Conservation (phyloP, 345 rosid species). For the Lagerstroemia speciosa region DNA sequence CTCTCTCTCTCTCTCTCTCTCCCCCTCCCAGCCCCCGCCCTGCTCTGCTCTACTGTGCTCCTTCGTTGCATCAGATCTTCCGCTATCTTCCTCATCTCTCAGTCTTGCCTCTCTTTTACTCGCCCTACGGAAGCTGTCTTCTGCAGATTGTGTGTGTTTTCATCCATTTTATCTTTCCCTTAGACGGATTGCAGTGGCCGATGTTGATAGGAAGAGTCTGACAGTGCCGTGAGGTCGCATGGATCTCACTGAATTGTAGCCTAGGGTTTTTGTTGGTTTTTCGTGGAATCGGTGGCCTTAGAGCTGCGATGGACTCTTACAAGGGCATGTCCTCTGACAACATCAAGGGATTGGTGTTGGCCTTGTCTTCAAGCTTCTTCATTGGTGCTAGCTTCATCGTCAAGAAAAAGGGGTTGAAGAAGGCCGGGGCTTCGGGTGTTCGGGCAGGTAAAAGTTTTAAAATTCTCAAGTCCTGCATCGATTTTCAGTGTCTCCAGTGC, state of each 20-base stretch:
- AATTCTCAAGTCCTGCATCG: too few relatives aligned
- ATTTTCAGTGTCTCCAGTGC: not conserved
- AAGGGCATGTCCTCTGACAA: conserved; percentile 78
- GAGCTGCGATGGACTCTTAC: conserved; percentile 33
- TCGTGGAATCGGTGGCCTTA: not conserved
- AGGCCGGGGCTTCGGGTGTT: conserved; percentile 55
- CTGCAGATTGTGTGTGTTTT: not conserved
- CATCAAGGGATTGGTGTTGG: conserved; percentile 73
- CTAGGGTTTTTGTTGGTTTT: not conserved
- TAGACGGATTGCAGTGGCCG: not conserved
- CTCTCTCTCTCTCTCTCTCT: not conserved
- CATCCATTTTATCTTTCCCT: not conserved
- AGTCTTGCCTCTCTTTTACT: not conserved
- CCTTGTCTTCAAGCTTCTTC: conserved; percentile 71
- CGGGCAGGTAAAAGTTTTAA: conserved; percentile 52
- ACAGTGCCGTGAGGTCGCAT: not conserved
- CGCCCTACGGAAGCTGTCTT: not conserved
- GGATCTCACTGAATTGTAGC: conserved; percentile 15
- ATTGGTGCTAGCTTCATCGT: conserved; percentile 86
- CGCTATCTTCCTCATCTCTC: not conserved
- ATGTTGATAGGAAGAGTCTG: not conserved
- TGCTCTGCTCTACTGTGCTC: too few relatives aligned
- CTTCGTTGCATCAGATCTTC: conserved; percentile 5
- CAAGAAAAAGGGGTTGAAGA: conserved; percentile 84
- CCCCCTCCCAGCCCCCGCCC: not conserved